Evolutionary conservation across 2,329 filamentous ascomycete genomes (phyloP).

Genomic region (Bipolaris oryzae): DNA sequence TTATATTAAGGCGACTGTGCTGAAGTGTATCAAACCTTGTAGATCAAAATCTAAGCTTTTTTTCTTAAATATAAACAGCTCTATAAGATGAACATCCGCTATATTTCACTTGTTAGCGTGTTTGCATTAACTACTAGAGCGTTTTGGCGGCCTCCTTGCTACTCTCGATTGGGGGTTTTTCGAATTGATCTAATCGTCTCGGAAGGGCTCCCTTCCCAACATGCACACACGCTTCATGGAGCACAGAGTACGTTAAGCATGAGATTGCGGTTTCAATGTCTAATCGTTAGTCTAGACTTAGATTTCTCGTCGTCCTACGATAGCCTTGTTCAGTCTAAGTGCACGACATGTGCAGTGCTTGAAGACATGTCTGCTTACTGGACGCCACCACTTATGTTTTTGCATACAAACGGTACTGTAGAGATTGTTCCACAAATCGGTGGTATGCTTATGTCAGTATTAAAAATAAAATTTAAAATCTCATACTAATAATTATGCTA

Average conservation of each 20-base stretch:
- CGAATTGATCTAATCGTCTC: conserved; percentile 79
- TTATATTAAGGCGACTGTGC: conserved; percentile 4
- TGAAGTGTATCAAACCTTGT: not conserved
- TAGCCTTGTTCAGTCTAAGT: conserved; percentile 63
- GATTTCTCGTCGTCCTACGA: conserved; percentile 2
- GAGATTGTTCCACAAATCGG: conserved; percentile 76
- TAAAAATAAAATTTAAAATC: too few species aligned
- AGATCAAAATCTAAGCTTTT: conserved; percentile 5
- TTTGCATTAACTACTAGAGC: conserved; percentile 51
- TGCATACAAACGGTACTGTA: conserved; percentile 69
- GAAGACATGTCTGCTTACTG: conserved; percentile 91
- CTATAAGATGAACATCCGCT: not conserved
- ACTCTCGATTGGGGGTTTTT: conserved; percentile 69
- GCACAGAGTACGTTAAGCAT: conserved; percentile 65
- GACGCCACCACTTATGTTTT: conserved; percentile 78
- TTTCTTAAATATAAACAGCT: conserved; percentile 3
- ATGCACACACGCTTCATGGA: conserved; percentile 69
- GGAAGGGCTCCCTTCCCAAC: conserved; percentile 63
- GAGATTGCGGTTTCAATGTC: conserved; percentile 1
- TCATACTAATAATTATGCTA: too few species aligned
- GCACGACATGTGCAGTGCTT: conserved; percentile 79
- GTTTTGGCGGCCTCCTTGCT: conserved; percentile 92
- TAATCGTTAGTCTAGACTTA: conserved; percentile 42
- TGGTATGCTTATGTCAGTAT: conserved; percentile 81
- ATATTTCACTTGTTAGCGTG: not conserved